A percentile compares a stretch with the other conserved stretches of the same genome.
phyloP scores from a whole-genome alignment of 2,329 filamentous ascomycete species.

The Aspergillus ochraceus region DNA sequence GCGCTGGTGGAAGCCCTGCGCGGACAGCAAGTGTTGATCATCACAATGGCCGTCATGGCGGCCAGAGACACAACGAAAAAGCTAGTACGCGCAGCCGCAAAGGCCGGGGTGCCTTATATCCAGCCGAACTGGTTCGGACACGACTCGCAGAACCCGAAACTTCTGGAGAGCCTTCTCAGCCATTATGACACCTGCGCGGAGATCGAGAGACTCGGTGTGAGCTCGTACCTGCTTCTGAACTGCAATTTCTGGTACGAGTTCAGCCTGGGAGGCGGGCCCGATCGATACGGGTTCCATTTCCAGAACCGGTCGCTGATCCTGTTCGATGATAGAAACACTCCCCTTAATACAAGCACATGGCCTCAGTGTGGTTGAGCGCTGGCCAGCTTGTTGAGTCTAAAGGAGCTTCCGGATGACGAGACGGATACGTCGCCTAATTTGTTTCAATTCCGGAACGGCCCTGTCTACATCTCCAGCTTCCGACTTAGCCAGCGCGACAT shows the following conservation, averaged over 20 bases:
- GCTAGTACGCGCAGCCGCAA: constrained; percentile 55
- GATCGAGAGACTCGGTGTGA: constrained; percentile 36
- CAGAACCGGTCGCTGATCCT: constrained; percentile 42
- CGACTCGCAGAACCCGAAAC: constrained; percentile 25
- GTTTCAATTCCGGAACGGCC: constrained; percentile 41
- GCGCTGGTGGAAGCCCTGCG: constrained; percentile 49
- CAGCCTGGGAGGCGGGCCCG: constrained; percentile 38
- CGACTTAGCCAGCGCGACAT: constrained; percentile 62
- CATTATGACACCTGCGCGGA: constrained; percentile 18
- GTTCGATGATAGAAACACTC: constrained; percentile 57
- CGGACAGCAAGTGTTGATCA: constrained; percentile 57
- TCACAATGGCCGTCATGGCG: constrained; percentile 49
- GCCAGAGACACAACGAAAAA: constrained; percentile 47
- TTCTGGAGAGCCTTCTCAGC: constrained; percentile 24
- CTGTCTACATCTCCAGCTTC: constrained; percentile 57
- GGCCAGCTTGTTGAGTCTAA: constrained; percentile 51
- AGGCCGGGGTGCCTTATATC: constrained; percentile 55
- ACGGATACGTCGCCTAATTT: constrained; percentile 30
- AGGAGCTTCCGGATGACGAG: constrained; percentile 10
- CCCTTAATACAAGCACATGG: constrained; percentile 62
- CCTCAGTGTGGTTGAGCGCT: constrained; percentile 55
- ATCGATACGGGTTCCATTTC: constrained; percentile 52
- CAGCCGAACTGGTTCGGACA: constrained; percentile 51
- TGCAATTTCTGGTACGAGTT: constrained; percentile 57
- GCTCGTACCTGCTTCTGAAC: constrained; percentile 42